Conservation (phyloP, 768 basidiomycete species). For the Podaxis sp. region DNA sequence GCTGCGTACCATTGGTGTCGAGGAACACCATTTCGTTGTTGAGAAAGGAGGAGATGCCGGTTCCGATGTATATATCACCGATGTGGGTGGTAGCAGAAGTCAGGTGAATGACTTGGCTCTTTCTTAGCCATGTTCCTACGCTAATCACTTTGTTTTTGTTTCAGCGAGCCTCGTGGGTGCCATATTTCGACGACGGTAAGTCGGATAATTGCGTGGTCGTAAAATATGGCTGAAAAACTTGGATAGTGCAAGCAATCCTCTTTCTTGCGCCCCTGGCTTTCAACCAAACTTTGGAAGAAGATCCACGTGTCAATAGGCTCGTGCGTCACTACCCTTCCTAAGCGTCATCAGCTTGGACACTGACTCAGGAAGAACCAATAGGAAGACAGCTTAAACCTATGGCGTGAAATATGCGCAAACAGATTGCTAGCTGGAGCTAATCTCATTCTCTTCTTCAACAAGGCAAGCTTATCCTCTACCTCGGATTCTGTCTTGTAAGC, state of each 20-base stretch:
- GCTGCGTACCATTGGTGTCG: slow-evolving; percentile 67
- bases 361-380: slow-evolving; percentile 17
- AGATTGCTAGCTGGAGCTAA: slow-evolving; percentile 54
- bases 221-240: not conserved
- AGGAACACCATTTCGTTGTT: slow-evolving; percentile 62
- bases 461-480: slow-evolving; percentile 32
- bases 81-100: slow-evolving; percentile 63
- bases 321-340: slow-evolving; percentile 25
- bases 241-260: slow-evolving; percentile 69
- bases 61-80: slow-evolving; percentile 63
- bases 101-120: slow-evolving; percentile 25
- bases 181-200: slow-evolving; percentile 71
- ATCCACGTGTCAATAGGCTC: slow-evolving; percentile 59
- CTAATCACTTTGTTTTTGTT: not conserved
- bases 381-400: slow-evolving; percentile 74
- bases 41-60: slow-evolving; percentile 42
- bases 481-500: not conserved
- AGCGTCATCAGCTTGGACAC: not conserved
- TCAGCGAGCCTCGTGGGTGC: slow-evolving; percentile 64
- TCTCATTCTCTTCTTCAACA: slow-evolving; percentile 76
- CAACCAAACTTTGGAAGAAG: slow-evolving; percentile 70
- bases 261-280: slow-evolving; percentile 80
- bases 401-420: slow-evolving; percentile 67
- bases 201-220: not conserved
- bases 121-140: not conserved